phyloP scores from a whole-genome alignment of 768 basidiomycete genomes.

The Mycena vulgaris region DNA sequence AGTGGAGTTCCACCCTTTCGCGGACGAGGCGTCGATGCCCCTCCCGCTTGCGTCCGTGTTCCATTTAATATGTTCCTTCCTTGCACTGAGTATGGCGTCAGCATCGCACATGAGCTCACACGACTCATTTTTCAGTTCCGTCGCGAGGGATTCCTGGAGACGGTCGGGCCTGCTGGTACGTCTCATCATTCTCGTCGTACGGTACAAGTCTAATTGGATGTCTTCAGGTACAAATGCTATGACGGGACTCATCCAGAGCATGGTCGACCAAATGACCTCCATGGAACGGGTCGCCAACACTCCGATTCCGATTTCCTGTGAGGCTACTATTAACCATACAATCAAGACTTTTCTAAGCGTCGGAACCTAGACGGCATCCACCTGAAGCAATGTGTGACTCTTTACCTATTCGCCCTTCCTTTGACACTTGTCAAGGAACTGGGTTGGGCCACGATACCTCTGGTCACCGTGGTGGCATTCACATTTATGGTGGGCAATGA shows the following conservation, averaged over 20 bases:
- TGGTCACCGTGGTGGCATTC: constrained; percentile 90
- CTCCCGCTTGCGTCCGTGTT: constrained; percentile 81
- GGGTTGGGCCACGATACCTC: constrained; percentile 88
- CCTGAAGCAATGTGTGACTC: constrained; percentile 94
- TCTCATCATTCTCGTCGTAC: not conserved
- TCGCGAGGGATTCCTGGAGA: constrained; percentile 87
- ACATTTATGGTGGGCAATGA: constrained; percentile 76
- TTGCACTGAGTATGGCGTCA: constrained; percentile 44
- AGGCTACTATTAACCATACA: constrained; percentile 41
- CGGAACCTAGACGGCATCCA: constrained; percentile 81
- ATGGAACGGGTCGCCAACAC: constrained; percentile 96
- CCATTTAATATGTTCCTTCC: not conserved
- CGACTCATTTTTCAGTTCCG: constrained; percentile 80
- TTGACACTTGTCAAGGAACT: constrained; percentile 88
- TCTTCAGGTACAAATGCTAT: constrained; percentile 81
- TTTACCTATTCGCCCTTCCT: constrained; percentile 93
- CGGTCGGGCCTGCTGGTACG: constrained; percentile 89
- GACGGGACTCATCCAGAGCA: constrained; percentile 80
- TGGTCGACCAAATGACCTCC: constrained; percentile 87
- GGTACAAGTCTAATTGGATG: constrained; percentile 4
- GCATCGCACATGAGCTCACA: constrained; percentile 87
- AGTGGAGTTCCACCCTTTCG: constrained; percentile 73
- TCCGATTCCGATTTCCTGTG: constrained; percentile 84
- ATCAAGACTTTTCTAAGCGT: constrained; percentile 29
- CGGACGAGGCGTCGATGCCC: constrained; percentile 77